Conservation (phyloP, 1,284 basidiomycete genomes). For the Wallemia hederae region DNA sequence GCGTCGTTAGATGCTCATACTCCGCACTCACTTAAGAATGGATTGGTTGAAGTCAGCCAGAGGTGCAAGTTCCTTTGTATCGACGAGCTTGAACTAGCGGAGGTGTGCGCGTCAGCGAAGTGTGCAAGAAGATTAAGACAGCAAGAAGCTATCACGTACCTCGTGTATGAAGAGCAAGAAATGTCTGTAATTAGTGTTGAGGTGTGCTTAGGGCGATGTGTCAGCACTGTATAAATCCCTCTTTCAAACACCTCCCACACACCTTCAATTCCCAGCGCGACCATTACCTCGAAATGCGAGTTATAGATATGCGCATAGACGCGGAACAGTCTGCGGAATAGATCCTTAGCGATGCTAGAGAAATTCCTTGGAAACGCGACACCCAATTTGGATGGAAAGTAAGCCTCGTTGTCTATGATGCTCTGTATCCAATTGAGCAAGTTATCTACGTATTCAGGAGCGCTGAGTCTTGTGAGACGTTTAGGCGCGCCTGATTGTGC, state of each 20-base stretch:
- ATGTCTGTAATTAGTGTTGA: conserved; percentile 96
- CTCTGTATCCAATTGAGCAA: conserved; percentile 97
- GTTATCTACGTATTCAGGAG: conserved; percentile 89
- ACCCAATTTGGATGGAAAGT: conserved; percentile 93
- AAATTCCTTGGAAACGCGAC: conserved; percentile 80
- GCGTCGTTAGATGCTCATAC: too few relatives aligned
- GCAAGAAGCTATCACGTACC: conserved; percentile 20
- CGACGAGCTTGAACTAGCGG: conserved; percentile 66
- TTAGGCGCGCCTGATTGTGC: conserved; percentile 33
- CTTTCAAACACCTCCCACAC: conserved; percentile 6
- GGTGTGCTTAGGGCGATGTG: conserved; percentile 33
- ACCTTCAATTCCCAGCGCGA: conserved; percentile 94
- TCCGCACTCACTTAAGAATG: conserved; percentile 29
- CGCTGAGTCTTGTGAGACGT: conserved; percentile 71
- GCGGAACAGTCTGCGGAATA: conserved; percentile 71
- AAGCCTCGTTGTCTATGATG: conserved; percentile 64
- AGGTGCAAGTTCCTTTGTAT: conserved; percentile 85
- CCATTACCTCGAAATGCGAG: conserved; percentile 97
- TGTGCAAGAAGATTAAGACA: background rate
- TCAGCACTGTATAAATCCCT: background rate
- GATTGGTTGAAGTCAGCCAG: conserved; percentile 89
- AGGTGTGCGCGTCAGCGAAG: background rate
- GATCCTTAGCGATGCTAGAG: conserved; percentile 65
- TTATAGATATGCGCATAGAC: conserved; percentile 98
- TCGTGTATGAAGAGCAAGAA: conserved; percentile 93